phyloP scores from a whole-genome alignment of 495 filamentous ascomycete species.

The Annulohypoxylon maeteangense region DNA sequence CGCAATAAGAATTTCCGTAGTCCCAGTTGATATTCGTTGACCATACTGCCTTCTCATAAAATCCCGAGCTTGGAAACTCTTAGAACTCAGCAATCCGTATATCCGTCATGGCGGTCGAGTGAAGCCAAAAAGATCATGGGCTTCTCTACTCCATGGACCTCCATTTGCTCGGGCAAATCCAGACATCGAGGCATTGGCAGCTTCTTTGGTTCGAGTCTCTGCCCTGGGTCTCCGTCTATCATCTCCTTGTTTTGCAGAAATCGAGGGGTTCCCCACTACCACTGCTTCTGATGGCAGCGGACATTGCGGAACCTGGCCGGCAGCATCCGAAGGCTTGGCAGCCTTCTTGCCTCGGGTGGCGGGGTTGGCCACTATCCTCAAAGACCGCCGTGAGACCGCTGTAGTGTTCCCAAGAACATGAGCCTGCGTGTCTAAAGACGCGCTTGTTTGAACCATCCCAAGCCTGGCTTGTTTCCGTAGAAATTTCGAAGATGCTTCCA shows the following conservation, averaged over 20 bases:
- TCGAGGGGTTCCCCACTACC: slow-evolving; percentile 4
- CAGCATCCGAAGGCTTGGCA: slow-evolving; percentile 58
- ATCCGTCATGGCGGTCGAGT: slow-evolving; percentile 49
- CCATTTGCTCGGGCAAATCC: slow-evolving; percentile 55
- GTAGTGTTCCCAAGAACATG: background rate
- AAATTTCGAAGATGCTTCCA: background rate
- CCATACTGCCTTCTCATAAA: background rate
- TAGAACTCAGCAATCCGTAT: background rate
- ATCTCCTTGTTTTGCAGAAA: slow-evolving; percentile 9
- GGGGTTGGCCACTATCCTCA: slow-evolving; percentile 50
- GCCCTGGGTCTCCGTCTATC: slow-evolving; percentile 28
- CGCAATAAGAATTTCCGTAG: slow-evolving; percentile 1
- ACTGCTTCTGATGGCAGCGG: slow-evolving; percentile 48
- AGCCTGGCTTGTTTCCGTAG: slow-evolving; percentile 10
- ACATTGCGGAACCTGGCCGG: slow-evolving; percentile 55
- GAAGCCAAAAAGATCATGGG: slow-evolving; percentile 60
- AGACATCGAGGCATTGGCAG: slow-evolving; percentile 32
- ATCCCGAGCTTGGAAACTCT: background rate
- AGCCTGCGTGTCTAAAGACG: slow-evolving; percentile 7
- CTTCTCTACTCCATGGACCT: slow-evolving; percentile 65
- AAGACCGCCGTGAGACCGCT: slow-evolving; percentile 15
- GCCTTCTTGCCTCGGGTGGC: slow-evolving; percentile 62
- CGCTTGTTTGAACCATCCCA: slow-evolving; percentile 5
- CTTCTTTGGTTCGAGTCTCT: slow-evolving; percentile 37
- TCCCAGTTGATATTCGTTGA: slow-evolving; percentile 11